These are phyloP conservation scores for Capsicum pubescens DNA, from an alignment of 257 asterid species.

Conservation along the genomic window DNA sequence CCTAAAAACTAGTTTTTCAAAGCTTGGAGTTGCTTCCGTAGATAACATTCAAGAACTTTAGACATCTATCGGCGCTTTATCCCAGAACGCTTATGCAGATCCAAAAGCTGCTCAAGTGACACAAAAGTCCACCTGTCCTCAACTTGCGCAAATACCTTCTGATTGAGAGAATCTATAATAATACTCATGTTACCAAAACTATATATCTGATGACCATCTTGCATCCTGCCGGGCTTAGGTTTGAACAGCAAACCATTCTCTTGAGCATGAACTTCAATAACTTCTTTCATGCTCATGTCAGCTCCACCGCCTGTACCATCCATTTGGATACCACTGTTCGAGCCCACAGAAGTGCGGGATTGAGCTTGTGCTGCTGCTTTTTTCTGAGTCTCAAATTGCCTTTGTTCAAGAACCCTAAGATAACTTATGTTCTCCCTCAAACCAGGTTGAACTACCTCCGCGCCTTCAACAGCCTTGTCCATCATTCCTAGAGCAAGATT, in stretches of 20 bases:
- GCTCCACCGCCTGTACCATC: constrained; percentile 31
- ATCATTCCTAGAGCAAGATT: constrained; percentile 76
- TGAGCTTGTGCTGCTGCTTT: constrained; percentile 79
- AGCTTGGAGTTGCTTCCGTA: neutral
- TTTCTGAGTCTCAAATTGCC: constrained; percentile 84
- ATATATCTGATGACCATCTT: constrained; percentile 85
- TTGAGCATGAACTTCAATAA: constrained; percentile 48
- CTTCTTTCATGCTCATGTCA: constrained; percentile 50
- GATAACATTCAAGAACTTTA: neutral
- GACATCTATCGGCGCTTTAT: constrained; percentile 48
- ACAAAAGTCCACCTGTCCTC: constrained; percentile 74
- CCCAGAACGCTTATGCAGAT: constrained; percentile 62
- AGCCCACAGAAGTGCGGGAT: constrained; percentile 36
- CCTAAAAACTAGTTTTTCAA: neutral
- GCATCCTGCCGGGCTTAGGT: constrained; percentile 77
- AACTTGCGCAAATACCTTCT: constrained; percentile 66
- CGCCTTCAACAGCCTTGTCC: constrained; percentile 85
- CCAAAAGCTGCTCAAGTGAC: constrained; percentile 80
- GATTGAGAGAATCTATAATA: constrained; percentile 68
- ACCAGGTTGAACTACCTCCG: constrained; percentile 83
- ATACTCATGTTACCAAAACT: constrained; percentile 82
- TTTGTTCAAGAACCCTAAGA: constrained; percentile 71
- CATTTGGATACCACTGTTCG: constrained; percentile 32
- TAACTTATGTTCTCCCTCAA: constrained; percentile 69
- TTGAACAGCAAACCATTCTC: constrained; percentile 45